These are phyloP conservation scores for Claviceps africana DNA, from an alignment of 2,329 filamentous ascomycete genomes.

Conservation along the genomic window DNA sequence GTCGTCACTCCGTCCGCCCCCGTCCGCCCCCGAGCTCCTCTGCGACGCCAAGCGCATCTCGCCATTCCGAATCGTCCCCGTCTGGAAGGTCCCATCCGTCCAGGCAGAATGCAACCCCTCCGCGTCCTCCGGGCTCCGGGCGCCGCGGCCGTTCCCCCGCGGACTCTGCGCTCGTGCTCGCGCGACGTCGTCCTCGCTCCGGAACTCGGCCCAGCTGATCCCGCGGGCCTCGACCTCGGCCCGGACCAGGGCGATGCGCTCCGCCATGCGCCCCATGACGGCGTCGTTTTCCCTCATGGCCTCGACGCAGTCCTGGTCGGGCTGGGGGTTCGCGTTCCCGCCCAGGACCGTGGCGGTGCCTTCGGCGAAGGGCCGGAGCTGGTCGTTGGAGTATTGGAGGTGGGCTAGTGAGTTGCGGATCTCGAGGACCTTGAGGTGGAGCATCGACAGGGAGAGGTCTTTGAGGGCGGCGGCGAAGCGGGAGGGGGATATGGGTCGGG, in stretches of 20 bases:
- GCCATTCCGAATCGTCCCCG: conserved; percentile 39
- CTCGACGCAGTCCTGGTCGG: conserved; percentile 59
- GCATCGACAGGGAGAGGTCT: conserved; percentile 49
- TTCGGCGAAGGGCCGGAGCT: conserved; percentile 55
- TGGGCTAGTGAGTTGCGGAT: conserved; percentile 62
- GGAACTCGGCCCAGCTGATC: conserved; percentile 42
- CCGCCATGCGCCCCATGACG: conserved; percentile 54
- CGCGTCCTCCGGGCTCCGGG: neutral
- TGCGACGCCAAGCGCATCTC: conserved; percentile 26
- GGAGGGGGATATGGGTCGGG: conserved; percentile 44
- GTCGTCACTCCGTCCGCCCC: conserved; percentile 42
- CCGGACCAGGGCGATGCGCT: conserved; percentile 49
- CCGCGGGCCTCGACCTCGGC: conserved; percentile 49
- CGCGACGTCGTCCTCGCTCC: conserved; percentile 28
- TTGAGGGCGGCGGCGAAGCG: conserved; percentile 55
- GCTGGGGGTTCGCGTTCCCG: conserved; percentile 8
- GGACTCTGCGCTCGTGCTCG: conserved; percentile 4
- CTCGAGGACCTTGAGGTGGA: conserved; percentile 64
- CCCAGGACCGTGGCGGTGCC: conserved; percentile 23
- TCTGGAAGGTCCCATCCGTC: conserved; percentile 51
- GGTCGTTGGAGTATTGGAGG: conserved; percentile 58
- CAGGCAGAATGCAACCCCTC: conserved; percentile 32
- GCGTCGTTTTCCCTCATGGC: conserved; percentile 58
- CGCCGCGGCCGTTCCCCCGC: neutral
- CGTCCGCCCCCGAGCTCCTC: conserved; percentile 8